phyloP scores from a whole-genome alignment of 1,284 basidiomycete species.

The Singerocomus inundabilis region DNA sequence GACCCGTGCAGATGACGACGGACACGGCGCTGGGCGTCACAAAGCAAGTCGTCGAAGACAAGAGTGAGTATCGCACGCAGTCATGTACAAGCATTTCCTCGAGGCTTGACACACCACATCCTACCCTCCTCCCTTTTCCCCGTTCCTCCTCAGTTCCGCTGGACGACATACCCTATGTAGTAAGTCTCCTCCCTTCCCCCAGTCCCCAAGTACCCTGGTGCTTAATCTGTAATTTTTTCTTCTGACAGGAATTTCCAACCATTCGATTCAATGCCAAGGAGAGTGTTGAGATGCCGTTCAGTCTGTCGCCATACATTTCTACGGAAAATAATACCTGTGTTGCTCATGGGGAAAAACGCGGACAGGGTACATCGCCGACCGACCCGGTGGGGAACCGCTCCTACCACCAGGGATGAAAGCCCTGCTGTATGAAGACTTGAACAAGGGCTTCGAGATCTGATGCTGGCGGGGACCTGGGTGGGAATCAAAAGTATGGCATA shows the following conservation, averaged over 20 bases:
- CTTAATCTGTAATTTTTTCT: background rate
- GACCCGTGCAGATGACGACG: constrained; percentile 94
- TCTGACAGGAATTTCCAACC: constrained; percentile 76
- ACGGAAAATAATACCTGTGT: too few relatives aligned
- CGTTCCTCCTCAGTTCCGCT: constrained; percentile 35
- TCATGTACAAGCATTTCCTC: background rate
- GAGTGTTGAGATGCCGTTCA: constrained; percentile 93
- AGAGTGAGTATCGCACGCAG: constrained; percentile 43
- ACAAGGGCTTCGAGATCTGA: constrained; percentile 74
- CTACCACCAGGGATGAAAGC: constrained; percentile 89
- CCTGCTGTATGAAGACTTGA: constrained; percentile 79
- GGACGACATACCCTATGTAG: constrained; percentile 71
- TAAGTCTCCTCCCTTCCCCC: constrained; percentile 30
- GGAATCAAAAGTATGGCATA: background rate
- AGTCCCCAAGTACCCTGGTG: background rate
- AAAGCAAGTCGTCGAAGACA: constrained; percentile 82
- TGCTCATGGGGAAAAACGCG: background rate
- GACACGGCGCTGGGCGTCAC: constrained; percentile 96
- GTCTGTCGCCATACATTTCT: constrained; percentile 46
- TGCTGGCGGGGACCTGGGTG: background rate
- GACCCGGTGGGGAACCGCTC: constrained; percentile 51
- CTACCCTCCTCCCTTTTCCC: background rate
- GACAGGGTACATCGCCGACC: constrained; percentile 62
- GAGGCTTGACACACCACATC: background rate
- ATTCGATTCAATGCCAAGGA: constrained; percentile 82